Percentiles rank a stretch among this genome's conserved stretches.
These are phyloP conservation scores for Glonium stellatum DNA, from an alignment of 495 filamentous ascomycete genomes.

Conservation along the genomic window DNA sequence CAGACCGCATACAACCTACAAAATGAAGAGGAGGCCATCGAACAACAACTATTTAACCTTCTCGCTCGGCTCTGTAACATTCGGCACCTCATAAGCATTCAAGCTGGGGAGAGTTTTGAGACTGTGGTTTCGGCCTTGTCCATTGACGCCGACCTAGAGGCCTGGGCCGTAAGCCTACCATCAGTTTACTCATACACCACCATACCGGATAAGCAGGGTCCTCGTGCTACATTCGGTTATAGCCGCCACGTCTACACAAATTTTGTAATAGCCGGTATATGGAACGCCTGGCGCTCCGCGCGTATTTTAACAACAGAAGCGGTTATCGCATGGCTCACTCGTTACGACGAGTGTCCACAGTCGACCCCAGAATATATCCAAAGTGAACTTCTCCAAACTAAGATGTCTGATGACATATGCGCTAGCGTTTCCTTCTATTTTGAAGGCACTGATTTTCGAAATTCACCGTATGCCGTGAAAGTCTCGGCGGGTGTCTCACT, in stretches of 20 bases:
- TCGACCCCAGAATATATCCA: background rate
- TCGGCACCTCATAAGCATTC: background rate
- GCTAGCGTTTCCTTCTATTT: constrained; percentile 4
- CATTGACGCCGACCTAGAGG: background rate
- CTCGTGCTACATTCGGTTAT: background rate
- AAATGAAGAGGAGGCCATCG: background rate
- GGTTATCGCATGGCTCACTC: background rate
- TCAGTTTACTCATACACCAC: background rate
- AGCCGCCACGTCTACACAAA: background rate
- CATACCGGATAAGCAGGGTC: background rate
- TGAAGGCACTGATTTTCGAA: background rate
- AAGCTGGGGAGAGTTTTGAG: background rate
- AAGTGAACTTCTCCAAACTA: background rate
- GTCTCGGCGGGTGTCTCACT: background rate
- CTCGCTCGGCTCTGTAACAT: background rate
- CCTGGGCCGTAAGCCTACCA: background rate
- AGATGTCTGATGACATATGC: constrained; percentile 3
- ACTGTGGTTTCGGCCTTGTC: background rate
- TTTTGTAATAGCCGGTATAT: background rate
- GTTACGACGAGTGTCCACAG: background rate
- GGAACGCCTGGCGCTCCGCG: background rate
- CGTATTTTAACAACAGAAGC: background rate
- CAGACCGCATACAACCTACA: background rate
- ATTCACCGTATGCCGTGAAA: background rate
- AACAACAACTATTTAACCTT: background rate